Evolutionary conservation across 1,139 yeast genomes (phyloP).

Genomic region (Suhomyces chickasaworum): DNA sequence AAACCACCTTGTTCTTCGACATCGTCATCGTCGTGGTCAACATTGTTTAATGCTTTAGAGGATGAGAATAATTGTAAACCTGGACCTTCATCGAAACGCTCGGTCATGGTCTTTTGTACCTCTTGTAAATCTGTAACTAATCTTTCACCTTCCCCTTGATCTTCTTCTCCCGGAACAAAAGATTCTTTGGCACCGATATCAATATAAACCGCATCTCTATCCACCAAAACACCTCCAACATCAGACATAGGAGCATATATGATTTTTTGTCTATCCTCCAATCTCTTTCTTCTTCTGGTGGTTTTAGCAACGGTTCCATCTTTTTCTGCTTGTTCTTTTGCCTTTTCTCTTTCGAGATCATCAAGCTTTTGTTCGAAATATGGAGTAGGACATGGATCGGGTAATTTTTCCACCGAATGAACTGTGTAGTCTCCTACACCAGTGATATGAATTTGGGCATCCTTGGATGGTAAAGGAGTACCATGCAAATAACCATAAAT

Average conservation of each 20-base stretch:
- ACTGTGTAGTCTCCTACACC: constrained; percentile 92
- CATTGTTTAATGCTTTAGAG: constrained; percentile 52
- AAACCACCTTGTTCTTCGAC: constrained; percentile 44
- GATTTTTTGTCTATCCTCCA: constrained; percentile 91
- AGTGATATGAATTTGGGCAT: constrained; percentile 87
- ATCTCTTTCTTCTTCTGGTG: constrained; percentile 76
- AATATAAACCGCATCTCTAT: constrained; percentile 95
- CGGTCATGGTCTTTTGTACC: constrained; percentile 64
- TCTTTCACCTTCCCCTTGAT: constrained; percentile 75
- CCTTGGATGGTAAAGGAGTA: constrained; percentile 72
- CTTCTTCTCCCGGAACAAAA: constrained; percentile 63
- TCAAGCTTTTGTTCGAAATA: constrained; percentile 83
- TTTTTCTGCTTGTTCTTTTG: constrained; percentile 60
- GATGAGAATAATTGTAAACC: constrained; percentile 74
- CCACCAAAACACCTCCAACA: constrained; percentile 96
- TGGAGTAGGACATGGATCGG: constrained; percentile 99
- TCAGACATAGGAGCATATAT: constrained; percentile 99
- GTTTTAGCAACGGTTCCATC: constrained; percentile 59
- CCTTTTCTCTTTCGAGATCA: constrained; percentile 70
- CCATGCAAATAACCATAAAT: constrained; percentile 95
- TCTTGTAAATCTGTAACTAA: constrained; percentile 80
- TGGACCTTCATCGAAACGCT: constrained; percentile 60
- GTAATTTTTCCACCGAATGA: constrained; percentile 78
- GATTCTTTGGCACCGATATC: constrained; percentile 71
- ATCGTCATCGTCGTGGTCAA: constrained; percentile 40